A percentile compares a stretch with the other conserved stretches of the same genome.
Evolutionary conservation across 1,284 basidiomycete genomes (phyloP).

Genomic region (Pyrrhoderma lamaoense): DNA sequence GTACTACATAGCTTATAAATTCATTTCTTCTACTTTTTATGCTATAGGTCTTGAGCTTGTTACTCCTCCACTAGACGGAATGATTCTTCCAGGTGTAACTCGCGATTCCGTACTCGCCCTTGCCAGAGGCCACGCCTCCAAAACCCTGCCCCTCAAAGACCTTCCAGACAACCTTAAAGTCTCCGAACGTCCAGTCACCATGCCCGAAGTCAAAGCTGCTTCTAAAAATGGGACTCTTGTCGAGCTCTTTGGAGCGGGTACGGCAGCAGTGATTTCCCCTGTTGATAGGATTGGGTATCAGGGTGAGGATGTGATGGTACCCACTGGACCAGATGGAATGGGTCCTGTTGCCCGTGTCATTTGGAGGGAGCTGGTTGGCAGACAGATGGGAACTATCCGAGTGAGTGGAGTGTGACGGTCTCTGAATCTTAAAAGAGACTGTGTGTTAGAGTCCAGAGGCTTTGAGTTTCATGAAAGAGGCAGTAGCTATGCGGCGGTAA

Average conservation of each 20-base stretch:
- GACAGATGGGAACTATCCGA: constrained; percentile 82
- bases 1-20: background rate
- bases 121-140: constrained; percentile 68
- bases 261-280: constrained; percentile 81
- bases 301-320: constrained; percentile 78
- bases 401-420: constrained; percentile 74
- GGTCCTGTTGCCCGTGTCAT: constrained; percentile 79
- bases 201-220: constrained; percentile 81
- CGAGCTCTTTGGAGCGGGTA: constrained; percentile 92
- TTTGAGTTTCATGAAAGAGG: no score
- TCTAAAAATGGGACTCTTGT: constrained; percentile 64
- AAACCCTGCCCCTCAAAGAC: constrained; percentile 47
- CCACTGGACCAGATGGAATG: constrained; percentile 83
- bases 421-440: constrained; percentile 26
- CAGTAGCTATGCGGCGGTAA: no score
- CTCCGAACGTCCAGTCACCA: constrained; percentile 80
- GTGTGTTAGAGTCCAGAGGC: no score
- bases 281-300: constrained; percentile 85
- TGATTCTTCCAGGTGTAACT: constrained; percentile 95
- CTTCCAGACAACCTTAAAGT: constrained; percentile 68
- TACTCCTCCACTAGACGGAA: constrained; percentile 89
- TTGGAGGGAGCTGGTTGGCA: constrained; percentile 80
- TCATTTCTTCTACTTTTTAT: background rate
- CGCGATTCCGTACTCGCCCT: constrained; percentile 86
- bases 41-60: constrained; percentile 65